Evolutionary conservation across 805 yeast species (phyloP), one percentile per base, ranked within the genome.

Genomic region (Lipomyces sp.): DNA sequence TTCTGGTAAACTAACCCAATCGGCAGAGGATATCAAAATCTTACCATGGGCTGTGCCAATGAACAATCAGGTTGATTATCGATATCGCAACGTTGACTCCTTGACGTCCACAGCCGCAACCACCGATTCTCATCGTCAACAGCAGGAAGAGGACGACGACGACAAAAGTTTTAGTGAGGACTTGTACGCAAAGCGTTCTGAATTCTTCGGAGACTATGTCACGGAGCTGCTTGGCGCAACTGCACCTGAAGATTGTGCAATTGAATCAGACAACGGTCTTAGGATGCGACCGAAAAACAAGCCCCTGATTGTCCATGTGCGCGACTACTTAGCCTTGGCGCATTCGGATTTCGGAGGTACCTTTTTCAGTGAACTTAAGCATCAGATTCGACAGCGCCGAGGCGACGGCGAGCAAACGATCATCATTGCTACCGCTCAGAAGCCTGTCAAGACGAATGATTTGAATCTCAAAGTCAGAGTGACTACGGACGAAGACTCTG

Each of bases 261-360:
- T 42, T 42, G 48, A n/a, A n/a, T n/a, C 29, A 42, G 48, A 42
- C 24, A 42, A 13, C 48, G 4, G 24, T 42, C 18, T 18, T 30
- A 34, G 51, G 35, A 24, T 30, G 37, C 32, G 48, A 42, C 48
- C 48, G 29, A 42, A 42, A 42, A 6, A 5, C 48, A 54, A 48
- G 33, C 70, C 70, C 4, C 42, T 66, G 33, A 59, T 66, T 24
- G 35, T 66, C 15, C 70, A 66, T 18, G 37, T 66, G 37, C 53
- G 59, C 33, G 70, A 66, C 45, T 59, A 60, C 45, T 32, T 37
- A n/a, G 53, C 62, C 5, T 45, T 66, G 13, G 64, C 57, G 15
- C 58, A 57, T 24, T 63, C 67, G 6, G 56, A 24, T 0, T 33
- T 62, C 7, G 70, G 70, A 4, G 66, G 61, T 13, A 53, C 45